A percentile compares a stretch with the other conserved stretches of the same genome.
phyloP scores from a whole-genome alignment of 345 rosid species.

The Gossypium mustelinum region DNA sequence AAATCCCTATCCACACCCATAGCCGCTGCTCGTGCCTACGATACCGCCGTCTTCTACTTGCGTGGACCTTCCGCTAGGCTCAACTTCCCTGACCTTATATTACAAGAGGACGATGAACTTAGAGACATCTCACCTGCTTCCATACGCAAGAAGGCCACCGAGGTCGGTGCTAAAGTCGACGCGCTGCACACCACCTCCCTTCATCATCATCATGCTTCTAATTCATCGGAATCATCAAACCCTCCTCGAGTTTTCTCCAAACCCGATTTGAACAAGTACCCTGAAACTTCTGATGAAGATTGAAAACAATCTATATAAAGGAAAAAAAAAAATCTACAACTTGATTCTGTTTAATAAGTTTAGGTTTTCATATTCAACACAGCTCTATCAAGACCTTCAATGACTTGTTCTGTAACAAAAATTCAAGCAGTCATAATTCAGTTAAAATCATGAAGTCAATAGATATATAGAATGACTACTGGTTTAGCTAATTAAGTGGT shows the following conservation, averaged over 20 bases:
- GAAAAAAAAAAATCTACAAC: neutral
- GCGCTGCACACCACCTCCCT: conserved; percentile 29
- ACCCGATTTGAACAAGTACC: conserved; percentile 56
- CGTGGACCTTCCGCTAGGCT: conserved; percentile 56
- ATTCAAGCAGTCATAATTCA: too few relatives aligned
- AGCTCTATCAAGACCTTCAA: too few relatives aligned
- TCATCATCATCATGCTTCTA: conserved; percentile 8
- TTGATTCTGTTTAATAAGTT: conserved; percentile 15
- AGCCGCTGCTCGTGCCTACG: conserved; percentile 70
- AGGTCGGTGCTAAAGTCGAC: conserved; percentile 62
- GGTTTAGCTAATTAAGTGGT: conserved; percentile 6
- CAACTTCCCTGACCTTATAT: conserved; percentile 55
- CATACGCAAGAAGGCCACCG: conserved; percentile 59
- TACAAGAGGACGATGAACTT: conserved; percentile 38
- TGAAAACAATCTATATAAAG: conserved; percentile 1
- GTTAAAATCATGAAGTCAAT: too few relatives aligned
- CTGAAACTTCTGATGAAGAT: conserved; percentile 39
- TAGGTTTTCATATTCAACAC: neutral
- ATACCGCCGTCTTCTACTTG: conserved; percentile 61
- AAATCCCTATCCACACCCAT: conserved; percentile 46
- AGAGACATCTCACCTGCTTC: conserved; percentile 44
- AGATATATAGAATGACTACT: neutral
- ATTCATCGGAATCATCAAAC: conserved; percentile 23
- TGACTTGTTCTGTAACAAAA: too few relatives aligned
- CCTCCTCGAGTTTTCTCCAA: conserved; percentile 22